phyloP scores from a whole-genome alignment of 441 rosid genomes.

The Corymbia calophylla region DNA sequence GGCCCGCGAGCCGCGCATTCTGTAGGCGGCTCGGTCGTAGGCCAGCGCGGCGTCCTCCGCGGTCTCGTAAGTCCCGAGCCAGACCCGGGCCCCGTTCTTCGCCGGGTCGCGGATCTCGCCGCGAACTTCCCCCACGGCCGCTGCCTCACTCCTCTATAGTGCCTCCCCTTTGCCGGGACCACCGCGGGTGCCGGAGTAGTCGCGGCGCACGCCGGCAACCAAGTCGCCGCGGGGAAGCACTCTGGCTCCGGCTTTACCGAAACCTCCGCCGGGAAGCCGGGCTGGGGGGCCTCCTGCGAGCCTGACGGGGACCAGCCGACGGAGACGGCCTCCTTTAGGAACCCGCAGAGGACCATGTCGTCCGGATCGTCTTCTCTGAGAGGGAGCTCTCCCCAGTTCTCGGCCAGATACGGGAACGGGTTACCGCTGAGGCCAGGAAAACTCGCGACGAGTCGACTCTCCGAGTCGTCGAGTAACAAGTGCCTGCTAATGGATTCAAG shows the following conservation, averaged over 20 bases:
- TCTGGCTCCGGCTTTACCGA: slow-evolving; percentile 8
- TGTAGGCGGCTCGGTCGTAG: slow-evolving; percentile 84
- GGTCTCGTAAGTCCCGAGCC: slow-evolving; percentile 92
- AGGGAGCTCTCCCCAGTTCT: slow-evolving; percentile 6
- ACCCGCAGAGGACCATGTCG: slow-evolving; percentile 5
- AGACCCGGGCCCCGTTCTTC: slow-evolving; percentile 87
- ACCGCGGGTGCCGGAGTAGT: background rate
- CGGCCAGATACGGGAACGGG: background rate
- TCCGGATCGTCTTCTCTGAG: slow-evolving; percentile 6
- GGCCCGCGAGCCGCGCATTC: slow-evolving; percentile 97
- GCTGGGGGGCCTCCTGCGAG: background rate
- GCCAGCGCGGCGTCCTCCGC: slow-evolving; percentile 97
- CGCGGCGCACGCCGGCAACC: background rate
- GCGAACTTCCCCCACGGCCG: slow-evolving; percentile 98
- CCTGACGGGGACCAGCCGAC: background rate
- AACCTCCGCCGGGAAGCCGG: background rate
- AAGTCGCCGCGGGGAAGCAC: background rate
- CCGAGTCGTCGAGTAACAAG: background rate
- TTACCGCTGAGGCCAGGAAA: background rate
- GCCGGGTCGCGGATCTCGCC: slow-evolving; percentile 91
- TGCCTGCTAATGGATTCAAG: background rate
- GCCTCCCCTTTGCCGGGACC: slow-evolving; percentile 46
- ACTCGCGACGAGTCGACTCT: background rate
- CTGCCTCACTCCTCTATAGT: slow-evolving; percentile 84
- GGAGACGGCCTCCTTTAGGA: background rate